These are phyloP conservation scores for Hanseniaspora uvarum DNA, from an alignment of 1,139 yeast genomes.

Conservation along the genomic window DNA sequence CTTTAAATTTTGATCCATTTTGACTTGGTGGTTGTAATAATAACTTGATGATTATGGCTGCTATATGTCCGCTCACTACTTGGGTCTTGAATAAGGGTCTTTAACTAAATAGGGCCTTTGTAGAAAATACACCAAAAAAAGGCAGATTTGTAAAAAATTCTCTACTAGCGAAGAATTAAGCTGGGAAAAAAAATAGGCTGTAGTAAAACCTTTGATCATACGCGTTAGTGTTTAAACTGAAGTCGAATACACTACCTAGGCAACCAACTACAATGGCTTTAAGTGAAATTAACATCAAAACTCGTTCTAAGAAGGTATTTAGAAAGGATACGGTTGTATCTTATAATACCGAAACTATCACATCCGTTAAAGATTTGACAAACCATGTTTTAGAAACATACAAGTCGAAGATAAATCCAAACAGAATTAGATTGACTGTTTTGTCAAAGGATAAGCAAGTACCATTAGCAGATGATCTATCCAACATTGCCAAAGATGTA, in stretches of 20 bases:
- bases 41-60: background rate
- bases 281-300: constrained; percentile 1
- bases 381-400: background rate
- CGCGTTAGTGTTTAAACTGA: background rate
- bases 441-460: constrained; percentile 27
- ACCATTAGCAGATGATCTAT: constrained; percentile 21
- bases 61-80: no score
- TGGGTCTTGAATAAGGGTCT: no score
- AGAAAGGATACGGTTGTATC: background rate
- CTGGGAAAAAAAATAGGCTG: background rate
- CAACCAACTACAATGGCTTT: background rate
- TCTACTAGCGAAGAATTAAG: no score
- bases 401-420: constrained; percentile 32
- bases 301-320: constrained; percentile 11
- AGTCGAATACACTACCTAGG: background rate
- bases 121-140: no score
- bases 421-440: constrained; percentile 36
- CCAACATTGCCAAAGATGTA: constrained; percentile 27
- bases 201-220: no score
- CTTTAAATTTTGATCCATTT: background rate
- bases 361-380: background rate
- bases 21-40: background rate
- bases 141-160: no score
- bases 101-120: no score
- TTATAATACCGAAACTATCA: background rate